Base-by-base conservation (phyloP, 2,329 filamentous ascomycete genomes). In the Mycosphaerelloides madeirae region DNA sequence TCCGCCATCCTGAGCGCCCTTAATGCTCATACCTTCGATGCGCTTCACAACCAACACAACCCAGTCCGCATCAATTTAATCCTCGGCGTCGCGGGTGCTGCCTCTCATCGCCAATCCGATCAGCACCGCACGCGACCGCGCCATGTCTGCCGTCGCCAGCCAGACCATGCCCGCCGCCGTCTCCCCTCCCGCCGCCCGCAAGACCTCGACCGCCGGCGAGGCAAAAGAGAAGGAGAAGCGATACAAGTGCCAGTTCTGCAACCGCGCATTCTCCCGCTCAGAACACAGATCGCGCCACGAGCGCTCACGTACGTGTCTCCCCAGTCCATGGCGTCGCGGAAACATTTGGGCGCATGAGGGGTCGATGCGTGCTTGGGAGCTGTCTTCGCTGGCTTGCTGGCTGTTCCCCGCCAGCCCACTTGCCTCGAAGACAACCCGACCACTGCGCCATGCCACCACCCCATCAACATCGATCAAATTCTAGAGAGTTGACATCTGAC, bases 271-370 rank as follows among this genome's bases (percentile, higher is more conserved):
- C 69, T 96, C 90, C 74, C 80, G 93, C 68, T 95, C 89, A 69
- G 93, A 98, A 71, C 93, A 98, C 70, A 82, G 93, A 61, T 96
- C 89, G 72, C 80, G 93, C 70, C 93, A 98, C 71, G 93, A 98
- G 73, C 81, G 93, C 73, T 95, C 89, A 68, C 93, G 93, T 97
- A 93, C 77, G 91, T 91, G 52, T 43, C 38, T 32, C 32, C 31
- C 33, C 22, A 25, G 6, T 25, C 22, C 22, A 25, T 25, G 22
- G 22, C 22, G 22, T 25, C 22, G 22, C 22, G 22, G 9, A 9
- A 25, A 25, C 22, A 25, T 25, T 5, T 25, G 22, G 22, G 22
- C 22, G 22, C 22, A 25, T 25, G 22, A 25, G 22, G 22, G 22
- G 22, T 25, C 22, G 22, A 25, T 25, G 22, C 22, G 22, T 25